Base-by-base conservation (phyloP, 164 flowering plant genomes). In the Aristolochia fimbriata region DNA sequence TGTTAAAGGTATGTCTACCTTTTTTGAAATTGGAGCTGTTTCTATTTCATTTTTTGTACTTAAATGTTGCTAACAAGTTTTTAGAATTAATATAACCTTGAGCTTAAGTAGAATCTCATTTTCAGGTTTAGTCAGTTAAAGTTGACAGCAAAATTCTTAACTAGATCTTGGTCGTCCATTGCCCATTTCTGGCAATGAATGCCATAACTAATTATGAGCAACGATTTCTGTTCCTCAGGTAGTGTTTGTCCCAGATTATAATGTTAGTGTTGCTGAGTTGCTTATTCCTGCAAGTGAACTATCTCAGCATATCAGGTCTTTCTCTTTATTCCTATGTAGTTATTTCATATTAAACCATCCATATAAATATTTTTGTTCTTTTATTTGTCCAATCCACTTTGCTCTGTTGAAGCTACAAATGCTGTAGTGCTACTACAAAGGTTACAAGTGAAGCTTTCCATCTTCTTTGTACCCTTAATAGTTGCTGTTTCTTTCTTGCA, bases 231-330 rank as follows among this genome's bases (percentile, higher is more conserved):
- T 43, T 61, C 51, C 59, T 48, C 62, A 88, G 98, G 98, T 91
- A 51, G 65, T 91, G 46, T 91, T 91, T 71, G 82, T 92, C 65
- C 96, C 96, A 24, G 95, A 92, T 74, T 87, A 92, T 74, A 92
- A 88, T 78, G 98, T 92, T 50, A 92, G 91, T 70, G 96, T 88
- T 24, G 98, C 98, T 49, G 96, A 92, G 74, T 55, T 77, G 73
- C 87, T 92, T 55, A 92, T 92, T 69, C 98, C 98, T 72, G 89
- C 89, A 57, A 88, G 86, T 74, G 98, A 92, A 67, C 82, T 92
- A 60, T 92, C 98, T 15, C 95, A 92, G 68, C 98, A 92, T 61
- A 92, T 92, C 81, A 92, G 98, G 98, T 92, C 81, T 52, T 43
- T 23, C 14, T 19, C 30, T 31, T 12, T 7, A 3, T 57, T 57